Conservation (phyloP, 2,329 filamentous ascomycete genomes). For the Dothistroma pini region DNA sequence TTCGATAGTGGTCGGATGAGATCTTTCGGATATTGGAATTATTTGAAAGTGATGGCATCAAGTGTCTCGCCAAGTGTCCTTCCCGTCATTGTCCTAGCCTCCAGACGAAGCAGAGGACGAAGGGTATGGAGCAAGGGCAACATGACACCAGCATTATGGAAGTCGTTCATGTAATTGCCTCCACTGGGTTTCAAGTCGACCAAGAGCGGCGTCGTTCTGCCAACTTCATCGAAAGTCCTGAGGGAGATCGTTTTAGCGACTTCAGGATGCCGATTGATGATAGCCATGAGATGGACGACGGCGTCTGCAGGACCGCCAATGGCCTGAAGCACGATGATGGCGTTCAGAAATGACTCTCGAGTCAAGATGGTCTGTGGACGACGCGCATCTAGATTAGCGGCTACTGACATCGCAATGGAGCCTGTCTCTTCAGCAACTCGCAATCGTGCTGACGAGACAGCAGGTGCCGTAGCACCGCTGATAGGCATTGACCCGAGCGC, state of each 20-base stretch:
- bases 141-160: constrained; percentile 53
- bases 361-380: constrained; percentile 46
- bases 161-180: constrained; percentile 55
- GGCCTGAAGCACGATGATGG: constrained; percentile 44
- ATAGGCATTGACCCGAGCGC: constrained; percentile 54
- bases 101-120: constrained; percentile 45
- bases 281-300: constrained; percentile 44
- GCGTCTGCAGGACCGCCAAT: constrained; percentile 46
- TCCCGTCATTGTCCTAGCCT: constrained; percentile 46
- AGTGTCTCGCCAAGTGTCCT: constrained; percentile 48
- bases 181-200: constrained; percentile 54
- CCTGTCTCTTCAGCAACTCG: constrained; percentile 55
- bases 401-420: constrained; percentile 44
- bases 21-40: constrained; percentile 40
- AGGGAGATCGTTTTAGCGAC: constrained; percentile 46
- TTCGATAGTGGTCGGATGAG: constrained; percentile 45
- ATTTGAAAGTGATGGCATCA: constrained; percentile 41
- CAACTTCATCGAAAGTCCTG: constrained; percentile 48
- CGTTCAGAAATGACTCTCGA: constrained; percentile 49
- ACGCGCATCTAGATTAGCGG: constrained; percentile 36
- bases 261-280: constrained; percentile 49
- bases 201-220: constrained; percentile 45
- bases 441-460: constrained; percentile 51
- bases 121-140: constrained; percentile 46
- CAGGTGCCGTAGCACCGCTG: constrained; percentile 51